A percentile compares a stretch with the other conserved stretches of the same genome.
Conservation (phyloP, 805 yeast species). For the Metschnikowia borealis region DNA sequence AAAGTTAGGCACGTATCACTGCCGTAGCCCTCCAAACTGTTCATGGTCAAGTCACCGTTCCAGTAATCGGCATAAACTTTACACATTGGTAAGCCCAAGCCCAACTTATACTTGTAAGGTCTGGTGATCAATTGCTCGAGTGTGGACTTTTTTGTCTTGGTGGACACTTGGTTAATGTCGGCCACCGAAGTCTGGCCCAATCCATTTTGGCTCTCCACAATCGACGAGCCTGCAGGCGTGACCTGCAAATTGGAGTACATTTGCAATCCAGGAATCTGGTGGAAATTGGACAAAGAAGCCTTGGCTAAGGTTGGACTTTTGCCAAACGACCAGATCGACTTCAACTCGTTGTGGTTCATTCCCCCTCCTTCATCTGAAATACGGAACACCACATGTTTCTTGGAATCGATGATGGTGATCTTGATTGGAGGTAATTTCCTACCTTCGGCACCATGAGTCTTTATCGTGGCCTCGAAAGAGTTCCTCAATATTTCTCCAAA, state of each 20-base stretch:
- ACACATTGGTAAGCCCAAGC: slow-evolving; percentile 90
- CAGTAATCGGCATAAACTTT: slow-evolving; percentile 92
- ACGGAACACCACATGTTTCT: slow-evolving; percentile 66
- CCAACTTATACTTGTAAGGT: slow-evolving; percentile 70
- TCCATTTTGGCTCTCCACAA: slow-evolving; percentile 23
- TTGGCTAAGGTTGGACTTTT: slow-evolving; percentile 60
- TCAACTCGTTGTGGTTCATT: slow-evolving; percentile 52
- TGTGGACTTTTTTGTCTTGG: slow-evolving; percentile 44
- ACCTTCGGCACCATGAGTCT: slow-evolving; percentile 26
- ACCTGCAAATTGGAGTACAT: slow-evolving; percentile 39
- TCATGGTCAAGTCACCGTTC: slow-evolving; percentile 86
- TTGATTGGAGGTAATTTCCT: slow-evolving; percentile 63
- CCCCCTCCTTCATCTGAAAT: slow-evolving; percentile 94
- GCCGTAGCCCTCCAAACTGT: slow-evolving; percentile 86
- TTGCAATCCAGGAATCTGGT: slow-evolving; percentile 61
- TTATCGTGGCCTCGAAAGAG: slow-evolving; percentile 76
- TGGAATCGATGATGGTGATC: slow-evolving; percentile 68
- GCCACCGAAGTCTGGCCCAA: slow-evolving; percentile 41
- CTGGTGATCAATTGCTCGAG: slow-evolving; percentile 64
- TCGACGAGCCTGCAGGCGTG: slow-evolving; percentile 39
- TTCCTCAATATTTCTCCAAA: slow-evolving; percentile 86
- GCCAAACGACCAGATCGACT: slow-evolving; percentile 83
- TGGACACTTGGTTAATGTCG: slow-evolving; percentile 29
- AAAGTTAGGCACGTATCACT: slow-evolving; percentile 80
- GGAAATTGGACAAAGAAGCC: slow-evolving; percentile 60